Base-by-base conservation (phyloP, 2,329 filamentous ascomycete species). In the Colletotrichum aenigma region DNA sequence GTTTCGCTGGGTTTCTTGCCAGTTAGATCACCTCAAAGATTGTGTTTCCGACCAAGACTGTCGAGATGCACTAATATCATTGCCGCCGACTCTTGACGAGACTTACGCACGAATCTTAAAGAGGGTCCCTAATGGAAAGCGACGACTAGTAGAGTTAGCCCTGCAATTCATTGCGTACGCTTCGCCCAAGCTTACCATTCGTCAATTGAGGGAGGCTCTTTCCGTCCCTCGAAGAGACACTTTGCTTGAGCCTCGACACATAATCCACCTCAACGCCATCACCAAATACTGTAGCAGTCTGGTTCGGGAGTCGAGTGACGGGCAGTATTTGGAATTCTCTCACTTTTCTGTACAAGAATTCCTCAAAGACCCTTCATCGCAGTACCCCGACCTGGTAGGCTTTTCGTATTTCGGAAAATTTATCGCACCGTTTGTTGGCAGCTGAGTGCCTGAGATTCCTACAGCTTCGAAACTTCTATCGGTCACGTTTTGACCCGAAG, bases 301-400 rank as follows among this genome's bases (percentile, higher is more conserved):
- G 1, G 9, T 74, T 1, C 43, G 66, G 2, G 70, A 60, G 12
- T 71, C 71, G 12, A 60, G 13, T 1, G 16, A 71, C 5, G 60
- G 24, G 8, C 0, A 7, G 0, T 26, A 13, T 2, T n/a, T 74
- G 1, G 66, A 74, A 2, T 74, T 74, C 4, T 24, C 71, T 1
- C 71, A 74, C 21, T 71, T 71, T 30, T 58, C 66, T 1, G 71
- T 74, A 0, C 66, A 66, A 15, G 71, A 74, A 8, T 74, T 43
- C 3, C 34, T 72, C n/a, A 0, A 43, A 48, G 4, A 67, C 32
- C 15, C 1, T 1, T 3, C 0, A 1, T 1, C 13, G 7, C 6
- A 15, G 3, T 12, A 34, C 12, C 13, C 32, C 3, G 13, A 34
- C 0, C 6, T 34, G 2, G 13, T 7, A 1, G 12, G 0, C 12